Evolutionary conservation across 2,329 filamentous ascomycete genomes (phyloP), one percentile per base, ranked within the genome.

Genomic region (Aspergillus alliaceus): DNA sequence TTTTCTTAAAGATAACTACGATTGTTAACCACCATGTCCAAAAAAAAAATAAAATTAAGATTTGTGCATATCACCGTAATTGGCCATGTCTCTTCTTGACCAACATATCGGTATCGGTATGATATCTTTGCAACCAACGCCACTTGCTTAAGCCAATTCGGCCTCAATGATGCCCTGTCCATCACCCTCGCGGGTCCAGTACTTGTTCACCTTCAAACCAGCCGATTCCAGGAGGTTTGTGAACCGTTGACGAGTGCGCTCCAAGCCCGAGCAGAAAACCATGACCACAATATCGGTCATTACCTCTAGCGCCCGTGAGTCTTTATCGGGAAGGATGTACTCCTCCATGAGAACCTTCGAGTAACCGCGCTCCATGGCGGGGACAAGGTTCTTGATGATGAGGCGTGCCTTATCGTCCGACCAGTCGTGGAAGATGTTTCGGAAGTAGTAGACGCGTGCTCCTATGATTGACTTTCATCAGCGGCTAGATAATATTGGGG

Each of bases 391-490:
- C 3, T 62, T 51, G 7, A 69, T 53, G 37, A 69, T 66, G 11
- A 63, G 53, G 1, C 47, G 47, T n/a, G 59, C 60, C 15, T 69
- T 64, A 3, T 63, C 61, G 50, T 73, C 67, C 4, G 69, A 64
- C 65, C 69, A 74, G 54, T 73, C 68, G 48, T 73, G 71, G 27
- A 73, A 57, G 34, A 73, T 62, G 25, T 61, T 61, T 42, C 69
- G 69, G 60, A 73, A 65, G 49, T 69, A 71, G 46, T 72, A 72
- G 4, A 58, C 66, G 7, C 69, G 58, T 2, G 70, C 69, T 27
- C 65, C 69, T 70, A 40, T 22, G 1, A 22, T 37, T 9, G 15
- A 32, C 9, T 32, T 25, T 15, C 25, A 9, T 47, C 15, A 54
- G 29, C 18, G n/a, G 40, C 9, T 7, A 29, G 7, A 20, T 11